Percentiles rank a stretch among this genome's conserved stretches.
Evolutionary conservation across 495 filamentous ascomycete genomes (phyloP).

Genomic region (Podospora anserina): DNA sequence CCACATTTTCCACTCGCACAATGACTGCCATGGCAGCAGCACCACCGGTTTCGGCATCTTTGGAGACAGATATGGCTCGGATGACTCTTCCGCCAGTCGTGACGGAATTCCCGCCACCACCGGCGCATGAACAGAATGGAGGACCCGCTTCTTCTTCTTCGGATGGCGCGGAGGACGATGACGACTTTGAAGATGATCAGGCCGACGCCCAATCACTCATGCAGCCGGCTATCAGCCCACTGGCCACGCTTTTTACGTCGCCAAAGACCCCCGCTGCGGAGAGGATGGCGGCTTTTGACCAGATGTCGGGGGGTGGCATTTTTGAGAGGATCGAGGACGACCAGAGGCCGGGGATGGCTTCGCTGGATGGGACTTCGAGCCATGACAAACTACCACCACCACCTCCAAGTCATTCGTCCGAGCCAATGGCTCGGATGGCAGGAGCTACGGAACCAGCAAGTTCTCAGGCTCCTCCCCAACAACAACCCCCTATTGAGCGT

Average conservation of each 20-base stretch:
- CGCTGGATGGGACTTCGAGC: not conserved
- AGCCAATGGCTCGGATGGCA: not conserved
- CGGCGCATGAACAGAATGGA: not conserved
- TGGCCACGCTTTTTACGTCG: constrained; percentile 68
- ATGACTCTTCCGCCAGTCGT: not conserved
- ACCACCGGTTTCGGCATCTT: not conserved
- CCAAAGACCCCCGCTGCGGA: constrained; percentile 71
- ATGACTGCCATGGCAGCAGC: not conserved
- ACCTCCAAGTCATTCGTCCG: not conserved
- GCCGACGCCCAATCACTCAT: constrained; percentile 64
- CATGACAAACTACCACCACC: not conserved
- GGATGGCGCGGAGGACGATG: constrained; percentile 31
- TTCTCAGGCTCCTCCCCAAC: not conserved
- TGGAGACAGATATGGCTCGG: constrained; percentile 1
- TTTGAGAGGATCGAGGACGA: constrained; percentile 43
- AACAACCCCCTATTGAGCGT: constrained; percentile 19
- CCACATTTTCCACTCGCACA: not conserved
- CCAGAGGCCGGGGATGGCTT: not conserved
- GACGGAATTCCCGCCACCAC: not conserved
- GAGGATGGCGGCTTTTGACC: constrained; percentile 66
- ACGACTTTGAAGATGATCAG: constrained; percentile 40
- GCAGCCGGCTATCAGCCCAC: constrained; percentile 70
- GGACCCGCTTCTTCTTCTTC: constrained; percentile 26
- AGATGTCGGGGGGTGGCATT: constrained; percentile 49
- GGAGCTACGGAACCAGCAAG: not conserved